A percentile compares a stretch with the other conserved stretches of the same genome.
Evolutionary conservation across 352 stramenopile species (phyloP).

Genomic region (Globisporangium polare): DNA sequence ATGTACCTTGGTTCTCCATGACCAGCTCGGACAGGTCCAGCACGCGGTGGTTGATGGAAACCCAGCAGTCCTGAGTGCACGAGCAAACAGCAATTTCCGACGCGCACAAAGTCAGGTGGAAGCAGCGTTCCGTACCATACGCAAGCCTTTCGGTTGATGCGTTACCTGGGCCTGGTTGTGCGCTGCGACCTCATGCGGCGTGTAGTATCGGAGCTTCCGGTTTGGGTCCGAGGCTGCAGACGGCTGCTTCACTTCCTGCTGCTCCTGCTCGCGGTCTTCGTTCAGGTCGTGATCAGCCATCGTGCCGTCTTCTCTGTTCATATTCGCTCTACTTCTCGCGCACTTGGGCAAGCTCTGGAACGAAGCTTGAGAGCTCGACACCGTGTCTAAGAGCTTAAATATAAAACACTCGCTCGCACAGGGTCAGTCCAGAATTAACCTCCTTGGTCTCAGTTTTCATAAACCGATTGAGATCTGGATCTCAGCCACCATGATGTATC

Average conservation of each 20-base stretch:
- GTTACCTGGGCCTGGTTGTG: constrained; percentile 81
- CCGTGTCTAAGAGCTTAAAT: neutral
- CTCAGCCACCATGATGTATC: neutral
- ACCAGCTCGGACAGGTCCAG: constrained; percentile 84
- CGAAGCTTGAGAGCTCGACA: too few relatives aligned
- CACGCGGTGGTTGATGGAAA: constrained; percentile 71
- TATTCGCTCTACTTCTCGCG: neutral
- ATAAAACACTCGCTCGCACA: neutral
- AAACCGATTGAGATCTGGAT: too few relatives aligned
- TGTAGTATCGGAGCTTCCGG: constrained; percentile 56
- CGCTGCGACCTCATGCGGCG: constrained; percentile 62
- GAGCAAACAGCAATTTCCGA: neutral
- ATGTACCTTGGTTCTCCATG: constrained; percentile 53
- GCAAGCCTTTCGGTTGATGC: neutral
- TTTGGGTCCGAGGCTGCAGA: neutral
- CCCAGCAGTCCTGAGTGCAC: constrained; percentile 68
- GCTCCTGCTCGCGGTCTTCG: neutral
- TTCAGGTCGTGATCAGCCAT: constrained; percentile 4
- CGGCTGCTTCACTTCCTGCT: neutral
- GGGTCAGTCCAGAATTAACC: neutral
- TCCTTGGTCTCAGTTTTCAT: neutral
- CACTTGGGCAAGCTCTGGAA: neutral
- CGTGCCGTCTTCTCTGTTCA: neutral
- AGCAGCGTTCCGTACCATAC: too few relatives aligned
- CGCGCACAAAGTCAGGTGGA: neutral